Evolutionary conservation across 225 moss, liverwort and hornwort genomes (phyloP), one percentile per base, ranked within the genome.

Genomic region (Neckera pumila): DNA sequence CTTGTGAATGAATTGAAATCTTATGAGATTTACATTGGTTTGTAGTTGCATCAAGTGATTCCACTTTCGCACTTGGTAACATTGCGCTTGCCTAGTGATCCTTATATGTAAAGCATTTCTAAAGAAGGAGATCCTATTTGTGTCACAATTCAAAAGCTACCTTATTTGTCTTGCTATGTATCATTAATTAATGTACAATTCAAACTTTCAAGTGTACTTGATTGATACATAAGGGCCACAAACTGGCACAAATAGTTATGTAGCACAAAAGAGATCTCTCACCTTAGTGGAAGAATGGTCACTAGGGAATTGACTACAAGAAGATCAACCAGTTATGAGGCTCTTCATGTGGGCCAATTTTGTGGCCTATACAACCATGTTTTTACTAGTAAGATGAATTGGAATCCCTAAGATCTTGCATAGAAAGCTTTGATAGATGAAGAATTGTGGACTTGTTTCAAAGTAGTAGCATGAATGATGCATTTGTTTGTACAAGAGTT

Each of bases 51-150:
- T 30, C 6, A 45, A 73, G 7, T 30, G 17, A 30, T 45, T 73
- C 9, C 0, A 0, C 18, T 11, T 74, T 0, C 1, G 0, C 30
- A 45, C 4, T 73, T 17, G 45, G 6, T 72, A 28, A 1, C 6
- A 2, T 17, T 72, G 8, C 3, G 0, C 17, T 45, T 30, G 45
- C 18, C 1, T 73, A 45, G 1, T 0, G 0, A 18, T 47, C 30
- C 3, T 47, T 74, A 28, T 0, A 0, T 16, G 47, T 30, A 7
- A 74, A 74, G 30, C 2, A 0, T 1, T 74, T 10, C 0, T 47
- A 7, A 45, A 2, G 4, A 10, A 45, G 10, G 10, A 45, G 17
- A 3, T 10, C 17, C 1, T 28, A 28, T 72, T 10, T 40, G 5
- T 27, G 9, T 40, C 9, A 14, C 14, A 42, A 71, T 42, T 71